Evolutionary conservation across 225 moss, liverwort and hornwort species (phyloP).

Genomic region (Marchantia polymorpha): DNA sequence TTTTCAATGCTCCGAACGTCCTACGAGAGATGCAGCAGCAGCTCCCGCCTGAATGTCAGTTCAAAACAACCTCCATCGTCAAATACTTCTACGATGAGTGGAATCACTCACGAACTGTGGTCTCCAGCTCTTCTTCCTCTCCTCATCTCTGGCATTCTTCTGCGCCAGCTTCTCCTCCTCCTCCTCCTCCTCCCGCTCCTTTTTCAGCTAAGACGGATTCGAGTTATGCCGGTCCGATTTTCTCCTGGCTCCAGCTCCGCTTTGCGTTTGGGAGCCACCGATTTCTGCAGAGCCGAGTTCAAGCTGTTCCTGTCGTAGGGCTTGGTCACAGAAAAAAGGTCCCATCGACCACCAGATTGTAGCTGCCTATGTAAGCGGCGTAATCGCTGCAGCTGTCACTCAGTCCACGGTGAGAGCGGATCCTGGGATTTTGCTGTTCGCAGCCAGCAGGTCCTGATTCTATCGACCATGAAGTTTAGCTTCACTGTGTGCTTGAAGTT

Average conservation of each 20-base stretch:
- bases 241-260: neutral
- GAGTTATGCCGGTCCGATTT: neutral
- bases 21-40: too few species aligned
- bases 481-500: constrained; percentile 9
- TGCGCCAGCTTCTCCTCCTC: neutral
- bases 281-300: neutral
- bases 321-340: constrained; percentile 9
- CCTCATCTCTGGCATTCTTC: neutral
- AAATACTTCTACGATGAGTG: too few species aligned
- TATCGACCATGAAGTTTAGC: neutral
- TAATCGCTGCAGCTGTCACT: constrained; percentile 61
- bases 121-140: neutral
- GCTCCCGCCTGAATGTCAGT: too few species aligned
- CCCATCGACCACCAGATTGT: constrained; percentile 60
- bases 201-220: neutral
- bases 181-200: neutral
- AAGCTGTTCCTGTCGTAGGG: neutral
- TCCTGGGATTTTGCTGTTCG: constrained; percentile 15
- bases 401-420: constrained; percentile 22
- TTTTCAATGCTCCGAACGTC: too few species aligned
- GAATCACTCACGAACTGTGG: neutral
- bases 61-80: too few species aligned
- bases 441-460: constrained; percentile 19
- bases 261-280: constrained; percentile 2
- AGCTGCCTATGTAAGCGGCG: constrained; percentile 60